Conservation (phyloP, 345 rosid species). For the Nephelium lappaceum region DNA sequence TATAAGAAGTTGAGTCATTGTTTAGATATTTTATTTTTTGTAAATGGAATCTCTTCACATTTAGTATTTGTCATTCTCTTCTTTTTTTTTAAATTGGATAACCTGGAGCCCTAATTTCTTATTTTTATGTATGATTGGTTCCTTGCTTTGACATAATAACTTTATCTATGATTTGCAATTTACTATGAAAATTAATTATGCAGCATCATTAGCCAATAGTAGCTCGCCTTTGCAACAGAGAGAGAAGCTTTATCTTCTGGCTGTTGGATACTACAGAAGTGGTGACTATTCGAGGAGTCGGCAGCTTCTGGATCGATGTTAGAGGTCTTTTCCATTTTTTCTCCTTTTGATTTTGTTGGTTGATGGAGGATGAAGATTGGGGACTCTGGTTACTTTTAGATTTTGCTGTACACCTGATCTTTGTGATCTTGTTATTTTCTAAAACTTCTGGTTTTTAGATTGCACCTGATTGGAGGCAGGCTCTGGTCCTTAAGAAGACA, state of each 20-base stretch:
- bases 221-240: slow-evolving; percentile 52
- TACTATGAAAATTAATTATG: slow-evolving; percentile 14
- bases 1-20: background rate
- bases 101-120: background rate
- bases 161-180: slow-evolving; percentile 9
- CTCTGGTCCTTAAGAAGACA: slow-evolving; percentile 63
- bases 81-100: background rate
- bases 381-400: background rate
- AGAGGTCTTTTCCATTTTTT: slow-evolving; percentile 44
- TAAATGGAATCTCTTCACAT: background rate
- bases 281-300: slow-evolving; percentile 74
- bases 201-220: slow-evolving; percentile 61
- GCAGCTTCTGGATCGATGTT: slow-evolving; percentile 66
- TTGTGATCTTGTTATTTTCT: background rate
- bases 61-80: background rate
- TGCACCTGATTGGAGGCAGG: slow-evolving; percentile 88
- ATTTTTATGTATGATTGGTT: background rate
- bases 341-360: background rate
- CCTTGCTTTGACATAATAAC: slow-evolving; percentile 3
- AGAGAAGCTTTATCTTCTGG: slow-evolving; percentile 84
- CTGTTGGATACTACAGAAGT: slow-evolving; percentile 73
- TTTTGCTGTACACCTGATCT: background rate
- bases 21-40: background rate
- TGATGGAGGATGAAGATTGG: background rate
- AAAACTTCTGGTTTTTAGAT: slow-evolving; percentile 41